Evolutionary conservation across 1,284 basidiomycete genomes (phyloP).

Genomic region (Rhodotorula sp.): DNA sequence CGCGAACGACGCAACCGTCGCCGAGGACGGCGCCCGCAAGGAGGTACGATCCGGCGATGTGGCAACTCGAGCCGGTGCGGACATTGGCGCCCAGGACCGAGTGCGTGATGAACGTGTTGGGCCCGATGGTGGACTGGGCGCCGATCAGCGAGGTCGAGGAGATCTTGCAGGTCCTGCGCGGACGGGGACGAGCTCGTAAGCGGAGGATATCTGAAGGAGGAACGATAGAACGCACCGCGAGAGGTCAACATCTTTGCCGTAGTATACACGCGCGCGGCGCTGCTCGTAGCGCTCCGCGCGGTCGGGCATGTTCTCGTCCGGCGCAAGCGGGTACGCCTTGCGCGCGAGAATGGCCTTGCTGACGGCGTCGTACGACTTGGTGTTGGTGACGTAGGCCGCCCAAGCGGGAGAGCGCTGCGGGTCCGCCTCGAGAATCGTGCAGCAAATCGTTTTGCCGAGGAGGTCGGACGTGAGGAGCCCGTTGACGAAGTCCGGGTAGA

Average conservation of each 20-base stretch:
- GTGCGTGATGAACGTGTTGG: constrained; percentile 64
- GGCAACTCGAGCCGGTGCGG: constrained; percentile 64
- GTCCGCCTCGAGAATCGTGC: constrained; percentile 69
- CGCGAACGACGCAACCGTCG: constrained; percentile 69
- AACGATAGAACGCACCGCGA: constrained; percentile 60
- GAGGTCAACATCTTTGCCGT: constrained; percentile 63
- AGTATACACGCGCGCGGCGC: constrained; percentile 79
- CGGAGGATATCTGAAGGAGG: constrained; percentile 43
- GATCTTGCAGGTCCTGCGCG: constrained; percentile 63
- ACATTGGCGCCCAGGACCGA: constrained; percentile 78
- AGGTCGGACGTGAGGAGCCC: constrained; percentile 95
- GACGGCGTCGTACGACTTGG: constrained; percentile 82
- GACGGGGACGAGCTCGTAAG: constrained; percentile 43
- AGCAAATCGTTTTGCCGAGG: constrained; percentile 90
- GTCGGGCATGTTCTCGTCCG: constrained; percentile 86
- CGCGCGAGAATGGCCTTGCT: constrained; percentile 89
- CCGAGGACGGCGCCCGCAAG: constrained; percentile 79
- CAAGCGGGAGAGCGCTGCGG: constrained; percentile 12
- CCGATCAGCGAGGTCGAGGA: constrained; percentile 82
- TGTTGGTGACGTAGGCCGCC: constrained; percentile 52
- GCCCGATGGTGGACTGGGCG: constrained; percentile 64
- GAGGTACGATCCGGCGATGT: constrained; percentile 74
- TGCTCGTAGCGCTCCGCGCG: constrained; percentile 73
- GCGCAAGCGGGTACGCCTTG: constrained; percentile 93
- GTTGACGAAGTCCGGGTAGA: constrained; percentile 89